phyloP scores from a whole-genome alignment of 257 asterid genomes.

The Echites panduratus region DNA sequence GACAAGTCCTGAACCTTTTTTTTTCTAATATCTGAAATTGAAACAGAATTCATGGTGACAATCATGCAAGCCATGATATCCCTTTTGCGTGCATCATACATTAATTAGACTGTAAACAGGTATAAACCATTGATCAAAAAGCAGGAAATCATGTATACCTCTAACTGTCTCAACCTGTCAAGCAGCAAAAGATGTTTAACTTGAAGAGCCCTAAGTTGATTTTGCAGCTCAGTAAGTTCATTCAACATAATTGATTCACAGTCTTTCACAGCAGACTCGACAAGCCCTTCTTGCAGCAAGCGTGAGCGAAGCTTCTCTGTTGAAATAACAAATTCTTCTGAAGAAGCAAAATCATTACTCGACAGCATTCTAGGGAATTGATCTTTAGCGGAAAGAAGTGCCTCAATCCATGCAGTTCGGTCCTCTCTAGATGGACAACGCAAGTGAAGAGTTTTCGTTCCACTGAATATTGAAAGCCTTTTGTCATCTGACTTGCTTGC shows the following conservation, averaged over 20 bases:
- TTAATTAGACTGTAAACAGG: background rate
- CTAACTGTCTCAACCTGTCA: conserved; percentile 84
- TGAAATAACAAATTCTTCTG: conserved; percentile 79
- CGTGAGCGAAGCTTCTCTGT: conserved; percentile 71
- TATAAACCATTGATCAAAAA: background rate
- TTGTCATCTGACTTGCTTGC: conserved; percentile 97
- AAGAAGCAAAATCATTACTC: conserved; percentile 70
- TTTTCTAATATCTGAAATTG: background rate
- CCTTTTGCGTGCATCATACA: background rate
- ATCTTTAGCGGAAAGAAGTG: conserved; percentile 83
- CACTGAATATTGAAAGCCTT: conserved; percentile 93
- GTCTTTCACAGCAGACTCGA: conserved; percentile 64
- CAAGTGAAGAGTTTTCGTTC: conserved; percentile 92
- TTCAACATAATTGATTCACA: conserved; percentile 77
- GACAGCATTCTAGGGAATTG: conserved; percentile 84
- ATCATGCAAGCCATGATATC: background rate
- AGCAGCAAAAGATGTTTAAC: conserved; percentile 78
- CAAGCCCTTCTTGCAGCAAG: conserved; percentile 66
- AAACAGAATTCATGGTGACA: background rate
- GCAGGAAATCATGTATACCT: conserved; percentile 37
- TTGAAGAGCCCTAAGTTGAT: conserved; percentile 73
- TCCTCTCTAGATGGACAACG: conserved; percentile 91
- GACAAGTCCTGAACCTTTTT: background rate
- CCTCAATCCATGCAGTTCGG: conserved; percentile 89
- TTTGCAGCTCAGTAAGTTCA: conserved; percentile 79